Evolutionary conservation across 257 asterid species (phyloP).

Genomic region (Fraxinus pennsylvanica): DNA sequence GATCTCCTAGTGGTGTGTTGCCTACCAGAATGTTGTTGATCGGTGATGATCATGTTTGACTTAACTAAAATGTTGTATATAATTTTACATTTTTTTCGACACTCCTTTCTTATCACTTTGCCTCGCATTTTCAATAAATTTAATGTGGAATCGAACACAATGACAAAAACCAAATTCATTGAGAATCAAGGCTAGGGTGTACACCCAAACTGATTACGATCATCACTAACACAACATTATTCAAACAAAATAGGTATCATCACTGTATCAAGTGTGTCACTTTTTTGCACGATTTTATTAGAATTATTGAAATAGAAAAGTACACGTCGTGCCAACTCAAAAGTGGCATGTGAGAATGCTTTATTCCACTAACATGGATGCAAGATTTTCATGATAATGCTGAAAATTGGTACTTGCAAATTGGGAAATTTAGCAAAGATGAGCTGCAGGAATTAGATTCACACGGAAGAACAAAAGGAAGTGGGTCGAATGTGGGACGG

Average conservation of each 20-base stretch:
- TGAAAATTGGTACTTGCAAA: neutral
- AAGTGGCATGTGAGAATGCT: neutral
- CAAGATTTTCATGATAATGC: neutral
- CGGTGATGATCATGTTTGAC: neutral
- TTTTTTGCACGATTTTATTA: too few species aligned
- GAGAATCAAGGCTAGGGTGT: too few species aligned
- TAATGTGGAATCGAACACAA: too few species aligned
- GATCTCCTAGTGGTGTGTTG: neutral
- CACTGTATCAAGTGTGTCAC: too few species aligned
- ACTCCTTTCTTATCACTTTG: too few species aligned
- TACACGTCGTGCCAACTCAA: neutral
- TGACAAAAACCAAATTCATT: too few species aligned
- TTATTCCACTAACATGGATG: neutral
- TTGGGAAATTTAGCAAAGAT: neutral
- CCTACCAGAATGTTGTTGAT: neutral
- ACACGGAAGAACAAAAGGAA: neutral
- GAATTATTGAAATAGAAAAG: too few species aligned
- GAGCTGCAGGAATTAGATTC: neutral
- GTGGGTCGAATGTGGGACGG: slow-evolving; percentile 19
- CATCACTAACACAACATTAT: too few species aligned
- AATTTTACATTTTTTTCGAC: too few species aligned
- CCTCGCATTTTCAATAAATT: too few species aligned
- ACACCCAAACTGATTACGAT: too few species aligned
- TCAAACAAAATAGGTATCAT: too few species aligned
- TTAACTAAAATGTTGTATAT: neutral